Evolutionary conservation across 2,329 filamentous ascomycete species (phyloP).

Genomic region (Phialophora expanda): DNA sequence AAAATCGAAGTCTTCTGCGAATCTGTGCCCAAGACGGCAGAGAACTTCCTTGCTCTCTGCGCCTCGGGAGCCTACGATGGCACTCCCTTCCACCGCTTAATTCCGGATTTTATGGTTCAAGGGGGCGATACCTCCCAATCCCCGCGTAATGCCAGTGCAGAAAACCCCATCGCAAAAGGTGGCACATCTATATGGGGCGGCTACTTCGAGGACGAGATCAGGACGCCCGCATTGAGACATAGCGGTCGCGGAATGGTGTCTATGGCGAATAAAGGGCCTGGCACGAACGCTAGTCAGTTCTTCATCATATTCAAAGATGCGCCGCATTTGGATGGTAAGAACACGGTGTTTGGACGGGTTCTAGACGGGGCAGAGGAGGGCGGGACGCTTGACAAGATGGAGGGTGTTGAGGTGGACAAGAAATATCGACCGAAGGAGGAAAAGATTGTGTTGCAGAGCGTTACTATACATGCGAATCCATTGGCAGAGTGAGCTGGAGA

Average conservation of each 20-base stretch:
- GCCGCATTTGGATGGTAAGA: constrained; percentile 69
- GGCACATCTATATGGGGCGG: constrained; percentile 62
- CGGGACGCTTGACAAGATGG: constrained; percentile 62
- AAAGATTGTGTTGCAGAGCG: constrained; percentile 59
- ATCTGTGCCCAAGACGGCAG: constrained; percentile 87
- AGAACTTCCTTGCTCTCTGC: constrained; percentile 73
- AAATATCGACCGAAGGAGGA: constrained; percentile 63
- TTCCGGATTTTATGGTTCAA: constrained; percentile 69
- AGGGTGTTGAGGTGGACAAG: constrained; percentile 64
- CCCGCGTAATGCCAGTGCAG: constrained; percentile 45
- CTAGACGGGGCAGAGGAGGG: constrained; percentile 55
- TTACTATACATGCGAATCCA: constrained; percentile 69
- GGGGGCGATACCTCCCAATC: constrained; percentile 60
- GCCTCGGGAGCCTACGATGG: constrained; percentile 65
- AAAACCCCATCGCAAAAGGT: constrained; percentile 57
- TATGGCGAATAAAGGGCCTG: constrained; percentile 64
- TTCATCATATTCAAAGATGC: constrained; percentile 67
- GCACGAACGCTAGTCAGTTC: constrained; percentile 66
- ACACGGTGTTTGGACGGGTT: constrained; percentile 69
- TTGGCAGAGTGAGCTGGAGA: constrained; percentile 58
- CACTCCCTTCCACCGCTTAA: constrained; percentile 67
- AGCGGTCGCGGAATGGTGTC: constrained; percentile 63
- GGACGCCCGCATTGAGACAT: constrained; percentile 61
- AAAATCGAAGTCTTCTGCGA: constrained; percentile 98
- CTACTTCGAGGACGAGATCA: constrained; percentile 67